Percentiles rank a stretch among this genome's conserved stretches.
These are phyloP conservation scores for Backusella australiensis DNA, from an alignment of 192 early-diverging fungal genomes.

Conservation along the genomic window DNA sequence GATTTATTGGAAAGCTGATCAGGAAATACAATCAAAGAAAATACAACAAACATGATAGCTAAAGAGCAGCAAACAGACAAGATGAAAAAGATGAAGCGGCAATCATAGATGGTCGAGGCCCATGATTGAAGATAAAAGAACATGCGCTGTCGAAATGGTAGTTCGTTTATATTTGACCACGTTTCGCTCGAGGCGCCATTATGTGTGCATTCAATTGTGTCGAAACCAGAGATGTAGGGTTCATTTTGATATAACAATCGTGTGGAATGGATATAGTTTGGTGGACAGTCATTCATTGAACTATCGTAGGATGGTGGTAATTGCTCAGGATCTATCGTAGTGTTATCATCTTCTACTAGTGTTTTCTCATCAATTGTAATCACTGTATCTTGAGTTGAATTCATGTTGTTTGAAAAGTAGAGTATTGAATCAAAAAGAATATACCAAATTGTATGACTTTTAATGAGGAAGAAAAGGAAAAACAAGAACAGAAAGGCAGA, in stretches of 20 bases:
- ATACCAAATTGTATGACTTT: not conserved
- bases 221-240: not conserved
- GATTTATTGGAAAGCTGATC: not conserved
- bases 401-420: not conserved
- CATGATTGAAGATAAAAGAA: not conserved
- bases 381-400: not conserved
- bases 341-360: not conserved
- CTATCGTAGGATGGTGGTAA: not conserved
- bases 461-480: not conserved
- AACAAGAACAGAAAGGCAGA: not conserved
- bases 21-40: not conserved
- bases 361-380: not conserved
- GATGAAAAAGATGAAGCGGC: not conserved
- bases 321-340: not conserved
- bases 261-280: not conserved
- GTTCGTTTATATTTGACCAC: not conserved
- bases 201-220: not conserved
- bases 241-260: not conserved
- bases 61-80: not conserved
- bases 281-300: not conserved
- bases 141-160: not conserved
- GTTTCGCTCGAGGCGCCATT: not conserved
- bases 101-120: not conserved
- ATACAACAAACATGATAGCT: not conserved
- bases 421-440: no score